Evolutionary conservation across 1,284 basidiomycete species (phyloP).

Genomic region (Sanghuangporus sanghuang): DNA sequence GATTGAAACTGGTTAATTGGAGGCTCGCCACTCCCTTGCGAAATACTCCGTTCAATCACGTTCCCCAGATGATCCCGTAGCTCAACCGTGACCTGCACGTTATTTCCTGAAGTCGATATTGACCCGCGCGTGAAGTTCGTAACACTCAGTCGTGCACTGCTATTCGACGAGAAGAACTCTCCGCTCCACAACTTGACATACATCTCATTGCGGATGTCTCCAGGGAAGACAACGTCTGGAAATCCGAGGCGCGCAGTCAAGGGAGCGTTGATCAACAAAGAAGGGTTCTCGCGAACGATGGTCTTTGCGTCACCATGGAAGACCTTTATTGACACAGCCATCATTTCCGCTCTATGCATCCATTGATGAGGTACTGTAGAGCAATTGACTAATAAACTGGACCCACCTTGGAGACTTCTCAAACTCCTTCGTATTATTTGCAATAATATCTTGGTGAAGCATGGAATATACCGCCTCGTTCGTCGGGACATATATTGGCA

Average conservation of each 20-base stretch:
- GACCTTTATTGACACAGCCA: constrained; percentile 86
- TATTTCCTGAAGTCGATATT: constrained; percentile 51
- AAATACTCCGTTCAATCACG: constrained; percentile 72
- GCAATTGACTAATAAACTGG: background rate
- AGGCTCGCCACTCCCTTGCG: constrained; percentile 83
- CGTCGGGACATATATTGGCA: constrained; percentile 85
- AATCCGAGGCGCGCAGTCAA: constrained; percentile 90
- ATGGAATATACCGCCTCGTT: constrained; percentile 88
- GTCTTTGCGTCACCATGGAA: constrained; percentile 79
- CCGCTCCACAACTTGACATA: constrained; percentile 94
- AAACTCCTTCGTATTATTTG: constrained; percentile 72
- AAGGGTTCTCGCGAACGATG: constrained; percentile 81
- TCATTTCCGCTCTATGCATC: constrained; percentile 64
- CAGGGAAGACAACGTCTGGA: constrained; percentile 94
- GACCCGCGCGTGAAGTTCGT: constrained; percentile 54
- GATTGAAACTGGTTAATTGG: constrained; percentile 80
- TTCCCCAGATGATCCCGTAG: constrained; percentile 75
- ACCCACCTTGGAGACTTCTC: constrained; percentile 78
- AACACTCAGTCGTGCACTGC: constrained; percentile 53
- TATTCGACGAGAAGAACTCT: constrained; percentile 61
- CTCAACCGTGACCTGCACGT: constrained; percentile 89
- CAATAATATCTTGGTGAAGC: constrained; percentile 93
- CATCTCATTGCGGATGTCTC: constrained; percentile 87
- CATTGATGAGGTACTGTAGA: background rate
- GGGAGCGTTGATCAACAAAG: constrained; percentile 79